These are phyloP conservation scores for Geotrichum europaeum DNA, from an alignment of 1,139 yeast species.

Conservation along the genomic window DNA sequence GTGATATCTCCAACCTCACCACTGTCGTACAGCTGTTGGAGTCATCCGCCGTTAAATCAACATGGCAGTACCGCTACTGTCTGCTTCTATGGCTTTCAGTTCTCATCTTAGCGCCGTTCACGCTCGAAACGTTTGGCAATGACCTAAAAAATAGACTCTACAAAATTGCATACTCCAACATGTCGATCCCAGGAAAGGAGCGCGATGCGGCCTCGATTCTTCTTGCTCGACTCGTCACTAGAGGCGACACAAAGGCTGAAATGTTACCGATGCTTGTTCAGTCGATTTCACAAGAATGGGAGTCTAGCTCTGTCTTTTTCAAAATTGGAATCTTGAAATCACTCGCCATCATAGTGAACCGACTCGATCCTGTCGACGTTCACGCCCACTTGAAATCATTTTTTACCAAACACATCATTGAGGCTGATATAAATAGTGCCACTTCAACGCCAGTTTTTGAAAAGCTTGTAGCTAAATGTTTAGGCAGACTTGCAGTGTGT, in stretches of 20 bases:
- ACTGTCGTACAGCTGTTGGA: conserved; percentile 8
- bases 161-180: conserved; percentile 32
- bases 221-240: conserved; percentile 39
- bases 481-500: conserved; percentile 33
- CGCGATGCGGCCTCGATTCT: conserved; percentile 43
- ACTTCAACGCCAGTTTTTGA: conserved; percentile 3
- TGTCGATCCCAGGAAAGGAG: conserved; percentile 44
- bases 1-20: conserved; percentile 41
- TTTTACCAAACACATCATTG: background rate
- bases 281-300: conserved; percentile 8
- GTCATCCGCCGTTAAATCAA: background rate
- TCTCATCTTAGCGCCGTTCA: conserved; percentile 66
- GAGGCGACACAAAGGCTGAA: conserved; percentile 33
- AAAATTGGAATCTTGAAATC: conserved; percentile 27
- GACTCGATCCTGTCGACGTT: conserved; percentile 18
- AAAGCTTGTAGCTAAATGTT: conserved; percentile 33
- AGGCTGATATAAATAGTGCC: background rate
- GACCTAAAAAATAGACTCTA: conserved; percentile 38
- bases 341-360: conserved; percentile 20
- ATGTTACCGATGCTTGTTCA: conserved; percentile 22
- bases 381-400: background rate
- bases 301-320: conserved; percentile 13
- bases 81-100: conserved; percentile 70
- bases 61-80: conserved; percentile 55
- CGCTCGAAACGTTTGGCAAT: conserved; percentile 41